Evolutionary conservation across 805 yeast genomes (phyloP), one percentile per base, ranked within the genome.

Genomic region (Wickerhamomyces kurtzmanii): DNA sequence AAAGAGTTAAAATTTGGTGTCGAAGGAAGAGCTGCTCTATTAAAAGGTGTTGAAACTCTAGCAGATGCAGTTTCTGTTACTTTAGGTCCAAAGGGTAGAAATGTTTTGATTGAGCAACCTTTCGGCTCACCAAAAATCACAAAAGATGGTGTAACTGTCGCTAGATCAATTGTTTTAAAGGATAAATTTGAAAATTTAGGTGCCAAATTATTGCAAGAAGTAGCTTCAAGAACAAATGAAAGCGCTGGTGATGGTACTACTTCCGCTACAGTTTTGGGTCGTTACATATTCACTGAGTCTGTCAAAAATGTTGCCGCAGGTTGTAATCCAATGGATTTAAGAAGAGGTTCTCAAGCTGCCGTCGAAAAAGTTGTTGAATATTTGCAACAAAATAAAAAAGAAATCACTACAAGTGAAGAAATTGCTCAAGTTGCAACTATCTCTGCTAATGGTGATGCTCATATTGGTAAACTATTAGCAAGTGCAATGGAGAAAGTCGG

Each of bases 241-340:
- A 71, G 81, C 45, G 96, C 97, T 36, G 98, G 98, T 62, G 98
- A 89, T 50, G 98, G 98, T 60, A 89, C 98, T 40, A 89, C 98
- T 21, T 80, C 94, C 24, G 96, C 97, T 45, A 91, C 97, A 27
- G 94, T 89, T 31, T 69, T 89, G 45, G 97, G 96, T 43, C 82
- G 94, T 59, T 80, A 95, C 33, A 89, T 89, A 45, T 84, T 89
- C 66, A 78, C 94, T 35, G 96, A 91, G 62, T 74, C 93, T 17
- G 94, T 89, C 36, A 86, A 85, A 70, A 85, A 85, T 51, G 98
- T 91, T 24, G 96, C 97, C 37, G 96, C 97, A 32, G 98, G 98
- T 36, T 87, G 96, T 62, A 91, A 89, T 68, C 97, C 98, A 47
- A 87, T 86, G 91, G 97, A 89, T 50, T 71, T 89, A 53, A 83